A percentile compares a stretch with the other conserved stretches of the same genome.
phyloP scores from a whole-genome alignment of 768 basidiomycete species.

The Tricholoma hemisulphureum region DNA sequence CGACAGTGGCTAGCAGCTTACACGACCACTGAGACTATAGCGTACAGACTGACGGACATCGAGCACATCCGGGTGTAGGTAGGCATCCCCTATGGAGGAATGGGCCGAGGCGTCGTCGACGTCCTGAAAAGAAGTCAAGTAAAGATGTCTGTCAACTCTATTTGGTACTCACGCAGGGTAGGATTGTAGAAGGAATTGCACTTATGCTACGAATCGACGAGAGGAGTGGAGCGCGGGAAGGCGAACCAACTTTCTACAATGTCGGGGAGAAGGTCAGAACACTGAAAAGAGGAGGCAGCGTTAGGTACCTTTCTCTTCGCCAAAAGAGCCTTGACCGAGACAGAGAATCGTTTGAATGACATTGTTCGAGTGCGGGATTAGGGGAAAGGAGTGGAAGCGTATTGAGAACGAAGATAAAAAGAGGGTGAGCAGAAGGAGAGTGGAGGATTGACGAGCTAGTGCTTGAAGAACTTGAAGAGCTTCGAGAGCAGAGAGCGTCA shows the following conservation, averaged over 20 bases:
- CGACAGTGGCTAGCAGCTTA: not conserved
- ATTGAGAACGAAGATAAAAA: not conserved
- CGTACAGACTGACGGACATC: slow-evolving; percentile 4
- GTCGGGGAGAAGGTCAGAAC: not conserved
- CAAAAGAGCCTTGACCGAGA: not conserved
- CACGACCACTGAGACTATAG: slow-evolving; percentile 3
- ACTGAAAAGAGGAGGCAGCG: no score
- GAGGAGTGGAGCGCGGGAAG: not conserved
- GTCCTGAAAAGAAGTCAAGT: not conserved
- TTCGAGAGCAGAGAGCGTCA: not conserved
- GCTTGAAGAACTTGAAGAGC: not conserved
- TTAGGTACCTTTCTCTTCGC: not conserved
- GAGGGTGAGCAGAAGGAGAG: not conserved
- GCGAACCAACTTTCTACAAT: not conserved
- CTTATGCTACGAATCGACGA: not conserved
- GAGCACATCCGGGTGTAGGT: slow-evolving; percentile 8
- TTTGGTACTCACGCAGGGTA: not conserved
- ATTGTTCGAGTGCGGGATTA: not conserved
- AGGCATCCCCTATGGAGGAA: slow-evolving; percentile 1
- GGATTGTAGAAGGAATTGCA: not conserved
- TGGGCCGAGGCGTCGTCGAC: not conserved
- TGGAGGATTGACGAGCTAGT: not conserved
- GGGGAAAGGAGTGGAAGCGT: not conserved
- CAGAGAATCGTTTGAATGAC: not conserved
- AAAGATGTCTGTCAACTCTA: not conserved